Conservation (phyloP, 495 filamentous ascomycete genomes). For the Tuber microsphaerosporum region DNA sequence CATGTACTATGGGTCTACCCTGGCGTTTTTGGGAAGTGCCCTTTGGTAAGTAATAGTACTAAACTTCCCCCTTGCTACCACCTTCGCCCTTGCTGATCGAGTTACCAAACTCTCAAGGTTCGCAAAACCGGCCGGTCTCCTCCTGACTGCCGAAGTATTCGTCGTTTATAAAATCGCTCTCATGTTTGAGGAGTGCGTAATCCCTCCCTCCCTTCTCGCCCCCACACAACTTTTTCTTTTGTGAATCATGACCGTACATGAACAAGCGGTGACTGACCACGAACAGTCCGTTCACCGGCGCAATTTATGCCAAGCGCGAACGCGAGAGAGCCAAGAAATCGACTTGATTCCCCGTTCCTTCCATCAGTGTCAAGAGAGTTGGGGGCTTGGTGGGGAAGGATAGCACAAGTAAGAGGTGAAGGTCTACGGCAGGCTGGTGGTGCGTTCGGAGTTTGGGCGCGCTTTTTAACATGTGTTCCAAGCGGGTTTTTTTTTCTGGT, state of each 20-base stretch:
- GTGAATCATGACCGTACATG: conserved; percentile 2
- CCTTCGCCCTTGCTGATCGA: neutral
- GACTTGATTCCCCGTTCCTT: neutral
- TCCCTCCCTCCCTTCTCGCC: conserved; percentile 5
- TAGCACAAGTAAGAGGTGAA: neutral
- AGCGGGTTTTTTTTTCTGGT: neutral
- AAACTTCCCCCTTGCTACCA: neutral
- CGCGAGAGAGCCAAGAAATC: conserved; percentile 48
- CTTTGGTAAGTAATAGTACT: conserved; percentile 47
- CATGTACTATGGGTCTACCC: conserved; percentile 92
- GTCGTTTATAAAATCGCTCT: conserved; percentile 75
- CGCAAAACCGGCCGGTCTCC: conserved; percentile 79
- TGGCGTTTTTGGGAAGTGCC: conserved; percentile 88
- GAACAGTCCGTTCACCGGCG: conserved; percentile 77
- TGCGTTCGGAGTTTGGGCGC: neutral
- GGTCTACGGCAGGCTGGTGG: neutral
- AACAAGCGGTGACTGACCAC: conserved; percentile 12
- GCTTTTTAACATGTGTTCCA: neutral
- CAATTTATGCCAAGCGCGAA: conserved; percentile 88
- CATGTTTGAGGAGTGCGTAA: conserved; percentile 73
- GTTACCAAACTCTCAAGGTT: conserved; percentile 42
- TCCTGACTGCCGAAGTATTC: conserved; percentile 68
- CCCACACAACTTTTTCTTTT: conserved; percentile 1
- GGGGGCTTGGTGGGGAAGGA: neutral
- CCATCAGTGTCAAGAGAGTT: neutral